Conservation (phyloP, 176 grass and related monocot species). For the Oryza officinalis region DNA sequence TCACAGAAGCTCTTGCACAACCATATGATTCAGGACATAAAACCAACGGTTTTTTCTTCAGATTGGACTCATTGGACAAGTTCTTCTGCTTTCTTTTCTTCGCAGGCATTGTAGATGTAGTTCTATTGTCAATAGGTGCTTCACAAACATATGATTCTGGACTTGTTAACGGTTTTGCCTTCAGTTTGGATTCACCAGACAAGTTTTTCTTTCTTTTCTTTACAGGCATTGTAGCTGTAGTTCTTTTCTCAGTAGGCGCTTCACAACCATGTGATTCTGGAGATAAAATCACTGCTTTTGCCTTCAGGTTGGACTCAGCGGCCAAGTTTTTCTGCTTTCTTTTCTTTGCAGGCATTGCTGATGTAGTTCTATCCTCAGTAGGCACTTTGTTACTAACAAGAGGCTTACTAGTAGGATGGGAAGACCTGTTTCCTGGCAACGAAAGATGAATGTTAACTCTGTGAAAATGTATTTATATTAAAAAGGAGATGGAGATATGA, state of each 20-base stretch:
- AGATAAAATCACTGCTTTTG: constrained; percentile 49
- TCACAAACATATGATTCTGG: constrained; percentile 77
- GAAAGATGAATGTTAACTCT: constrained; percentile 17
- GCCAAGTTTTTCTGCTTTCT: constrained; percentile 46
- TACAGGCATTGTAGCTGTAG: constrained; percentile 27
- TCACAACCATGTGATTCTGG: constrained; percentile 81
- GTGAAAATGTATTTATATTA: constrained; percentile 16
- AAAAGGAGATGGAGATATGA: constrained; percentile 7
- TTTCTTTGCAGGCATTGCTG: constrained; percentile 54
- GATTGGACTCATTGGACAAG: constrained; percentile 31
- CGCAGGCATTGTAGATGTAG: constrained; percentile 22
- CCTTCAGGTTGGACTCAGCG: constrained; percentile 39
- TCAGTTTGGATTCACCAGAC: constrained; percentile 36
- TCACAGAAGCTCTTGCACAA: constrained; percentile 78
- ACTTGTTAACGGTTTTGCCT: constrained; percentile 49
- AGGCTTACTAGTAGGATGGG: constrained; percentile 52
- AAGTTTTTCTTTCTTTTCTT: constrained; percentile 64
- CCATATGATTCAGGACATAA: constrained; percentile 78
- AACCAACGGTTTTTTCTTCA: constrained; percentile 47
- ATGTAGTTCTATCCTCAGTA: constrained; percentile 17
- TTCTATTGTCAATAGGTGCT: constrained; percentile 16
- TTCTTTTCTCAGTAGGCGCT: constrained; percentile 25
- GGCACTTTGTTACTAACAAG: constrained; percentile 38
- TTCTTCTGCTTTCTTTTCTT: constrained; percentile 64
- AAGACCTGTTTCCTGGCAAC: constrained; percentile 57